A percentile compares a stretch with the other conserved stretches of the same genome.
Conservation (phyloP, 352 stramenopile species). For the Phytophthora pseudosyringae region DNA sequence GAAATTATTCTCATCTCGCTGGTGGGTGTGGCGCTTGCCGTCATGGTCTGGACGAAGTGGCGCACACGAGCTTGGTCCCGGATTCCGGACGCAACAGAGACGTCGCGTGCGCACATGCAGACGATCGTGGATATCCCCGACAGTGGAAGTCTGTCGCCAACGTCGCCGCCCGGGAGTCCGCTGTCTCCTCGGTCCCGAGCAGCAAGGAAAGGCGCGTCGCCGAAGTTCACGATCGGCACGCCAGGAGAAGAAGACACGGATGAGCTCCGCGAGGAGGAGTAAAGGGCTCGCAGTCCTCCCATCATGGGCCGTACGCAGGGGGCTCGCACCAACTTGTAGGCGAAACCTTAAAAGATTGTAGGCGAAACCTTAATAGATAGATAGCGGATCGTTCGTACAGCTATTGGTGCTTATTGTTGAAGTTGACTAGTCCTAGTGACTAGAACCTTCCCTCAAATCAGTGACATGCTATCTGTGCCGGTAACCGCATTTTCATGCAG, state of each 20-base stretch:
- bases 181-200: conserved; percentile 41
- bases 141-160: conserved; percentile 10
- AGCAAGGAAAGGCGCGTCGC: conserved; percentile 32
- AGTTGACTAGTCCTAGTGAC: background rate
- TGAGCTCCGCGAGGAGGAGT: conserved; percentile 26
- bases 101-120: conserved; percentile 32
- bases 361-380: background rate
- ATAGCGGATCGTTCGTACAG: background rate
- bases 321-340: conserved; percentile 18
- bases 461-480: background rate
- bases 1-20: conserved; percentile 62
- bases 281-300: conserved; percentile 10
- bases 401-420: conserved; percentile 2
- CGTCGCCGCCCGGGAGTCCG: conserved; percentile 22
- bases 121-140: conserved; percentile 32
- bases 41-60: conserved; percentile 55
- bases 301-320: conserved; percentile 3
- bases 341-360: conserved; percentile 11
- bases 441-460: background rate
- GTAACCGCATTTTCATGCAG: background rate
- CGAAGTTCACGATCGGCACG: conserved; percentile 58
- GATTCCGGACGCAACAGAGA: conserved; percentile 42
- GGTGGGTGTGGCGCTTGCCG: conserved; percentile 59
- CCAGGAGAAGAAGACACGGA: conserved; percentile 47
- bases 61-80: conserved; percentile 65